Evolutionary conservation across 306 rosid genomes (phyloP), one percentile per base, ranked within the genome.

Genomic region (Medicago lupulina): DNA sequence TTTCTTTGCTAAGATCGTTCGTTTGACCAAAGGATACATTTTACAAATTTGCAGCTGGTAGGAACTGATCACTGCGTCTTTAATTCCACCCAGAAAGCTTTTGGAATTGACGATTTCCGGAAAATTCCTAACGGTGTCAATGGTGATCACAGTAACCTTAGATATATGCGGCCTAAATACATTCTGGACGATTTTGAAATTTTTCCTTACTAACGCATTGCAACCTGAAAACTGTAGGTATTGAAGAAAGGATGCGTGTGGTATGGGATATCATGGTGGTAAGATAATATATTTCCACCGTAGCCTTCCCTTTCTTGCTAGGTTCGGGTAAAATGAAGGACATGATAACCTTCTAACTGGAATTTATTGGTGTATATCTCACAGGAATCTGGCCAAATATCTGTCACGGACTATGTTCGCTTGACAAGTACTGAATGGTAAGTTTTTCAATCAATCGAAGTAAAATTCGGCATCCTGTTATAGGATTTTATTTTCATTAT

Each of bases 211-310:
- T 38, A 74, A 64, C 53, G 19, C 70, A 11, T 49, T 67, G 75
- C 59, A 74, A 84, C 53, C 78, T 43, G 74, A 64, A 77, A 81
- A 72, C 70, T 81, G 70, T 76, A 94, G 97, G 98, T 51, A 86
- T 94, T 41, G 97, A 91, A 89, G 97, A 94, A 84, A 88, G 98
- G 82, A 94, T 94, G 98, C 98, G 91, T 78, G 43, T 94, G 67
- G 89, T 91, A 41, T 94, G 97, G 98, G 89, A 91, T 85, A 91
- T 85, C 25, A 86, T 94, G 97, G 97, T 94, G 96, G 98, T 94
- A 86, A 88, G 85, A 79, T 74, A 83, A 76, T 40, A 31, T 65
- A 44, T 75, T 74, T 76, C 53, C 50, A 34, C 64, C 62, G 70
- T 16, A 12, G 58, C 72, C 64, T 67, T 74, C 47, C 25, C 18